Percentiles rank a stretch among this genome's conserved stretches.
These are phyloP conservation scores for Argentina anserina DNA, from an alignment of 306 rosid genomes.

Conservation along the genomic window DNA sequence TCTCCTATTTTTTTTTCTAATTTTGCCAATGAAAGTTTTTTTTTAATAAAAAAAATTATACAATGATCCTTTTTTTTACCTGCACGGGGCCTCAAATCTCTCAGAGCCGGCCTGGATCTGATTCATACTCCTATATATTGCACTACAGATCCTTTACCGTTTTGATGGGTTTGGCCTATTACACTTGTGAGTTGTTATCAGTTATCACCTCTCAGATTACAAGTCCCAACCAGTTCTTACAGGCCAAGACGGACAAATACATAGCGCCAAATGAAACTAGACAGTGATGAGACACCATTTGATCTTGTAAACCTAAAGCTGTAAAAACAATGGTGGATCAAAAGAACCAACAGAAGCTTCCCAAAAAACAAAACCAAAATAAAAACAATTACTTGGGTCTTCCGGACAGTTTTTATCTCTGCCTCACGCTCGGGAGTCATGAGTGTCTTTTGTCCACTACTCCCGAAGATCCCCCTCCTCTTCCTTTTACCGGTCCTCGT, in stretches of 20 bases:
- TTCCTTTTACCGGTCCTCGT: constrained; percentile 16
- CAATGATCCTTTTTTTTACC: no score
- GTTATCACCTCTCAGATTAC: neutral
- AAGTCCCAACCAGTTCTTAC: neutral
- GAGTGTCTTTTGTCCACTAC: neutral
- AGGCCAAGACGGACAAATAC: neutral
- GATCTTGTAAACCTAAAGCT: constrained; percentile 6
- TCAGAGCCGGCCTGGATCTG: no score
- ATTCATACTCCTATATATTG: no score
- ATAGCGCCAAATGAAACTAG: neutral
- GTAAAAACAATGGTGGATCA: neutral
- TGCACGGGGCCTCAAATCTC: no score
- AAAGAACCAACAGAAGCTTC: constrained; percentile 23
- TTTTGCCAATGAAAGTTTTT: no score
- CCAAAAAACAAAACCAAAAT: constrained; percentile 11
- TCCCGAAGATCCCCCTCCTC: constrained; percentile 29
- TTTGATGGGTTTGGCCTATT: neutral
- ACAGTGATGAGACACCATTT: constrained; percentile 15
- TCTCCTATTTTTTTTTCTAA: no score
- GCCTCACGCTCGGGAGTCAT: constrained; percentile 12
- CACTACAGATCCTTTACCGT: no score
- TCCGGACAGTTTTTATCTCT: neutral
- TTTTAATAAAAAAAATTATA: no score
- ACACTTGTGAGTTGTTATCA: neutral
- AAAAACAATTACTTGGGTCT: neutral